These are phyloP conservation scores for Rhizopus sp. DNA, from an alignment of 371 early-diverging fungal genomes.

Conservation along the genomic window DNA sequence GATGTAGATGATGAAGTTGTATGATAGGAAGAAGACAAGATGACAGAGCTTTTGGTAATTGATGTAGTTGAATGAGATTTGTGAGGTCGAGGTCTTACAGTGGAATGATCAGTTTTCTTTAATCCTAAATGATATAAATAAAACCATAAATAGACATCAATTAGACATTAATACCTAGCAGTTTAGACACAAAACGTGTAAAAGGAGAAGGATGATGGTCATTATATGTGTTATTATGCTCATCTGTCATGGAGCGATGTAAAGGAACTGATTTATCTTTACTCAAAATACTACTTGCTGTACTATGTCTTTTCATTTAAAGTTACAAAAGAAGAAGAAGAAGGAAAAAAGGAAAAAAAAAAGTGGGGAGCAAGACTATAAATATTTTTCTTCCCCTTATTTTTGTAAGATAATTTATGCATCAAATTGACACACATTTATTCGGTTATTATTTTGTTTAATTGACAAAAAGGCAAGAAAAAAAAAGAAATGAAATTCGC, in stretches of 20 bases:
- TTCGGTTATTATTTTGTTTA: background rate
- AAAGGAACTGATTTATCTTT: conserved; percentile 23
- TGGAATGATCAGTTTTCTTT: background rate
- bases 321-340: conserved; percentile 1
- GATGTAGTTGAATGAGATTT: conserved; percentile 33
- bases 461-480: no score
- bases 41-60: conserved; percentile 33
- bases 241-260: conserved; percentile 27
- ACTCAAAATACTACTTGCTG: background rate
- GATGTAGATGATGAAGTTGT: no score
- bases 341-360: conserved; percentile 5
- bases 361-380: background rate
- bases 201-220: conserved; percentile 22
- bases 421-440: background rate
- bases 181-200: conserved; percentile 25
- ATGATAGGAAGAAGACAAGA: conserved; percentile 20
- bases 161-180: conserved; percentile 22
- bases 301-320: conserved; percentile 9
- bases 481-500: no score
- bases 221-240: conserved; percentile 13
- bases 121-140: conserved; percentile 10
- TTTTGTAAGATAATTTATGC: background rate
- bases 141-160: background rate
- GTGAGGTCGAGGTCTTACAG: conserved; percentile 20
- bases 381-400: conserved; percentile 6